Percentiles rank a stretch among this genome's conserved stretches.
Evolutionary conservation across 2,329 filamentous ascomycete genomes (phyloP).

Genomic region (Paecilomyces dactylethromorphus): DNA sequence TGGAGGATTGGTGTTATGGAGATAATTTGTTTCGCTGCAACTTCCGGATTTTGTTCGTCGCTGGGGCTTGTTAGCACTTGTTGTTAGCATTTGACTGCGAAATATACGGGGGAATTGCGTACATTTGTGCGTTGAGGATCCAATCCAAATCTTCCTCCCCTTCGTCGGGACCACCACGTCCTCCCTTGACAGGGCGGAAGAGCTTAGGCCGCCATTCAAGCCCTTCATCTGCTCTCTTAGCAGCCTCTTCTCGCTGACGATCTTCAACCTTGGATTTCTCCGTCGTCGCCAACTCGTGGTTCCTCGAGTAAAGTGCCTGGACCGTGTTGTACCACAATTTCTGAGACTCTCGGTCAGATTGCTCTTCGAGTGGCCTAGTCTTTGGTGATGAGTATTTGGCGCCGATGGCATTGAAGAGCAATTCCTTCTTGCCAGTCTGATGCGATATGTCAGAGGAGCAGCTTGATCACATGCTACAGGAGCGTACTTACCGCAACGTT

Average conservation of each 20-base stretch:
- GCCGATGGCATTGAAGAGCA: constrained; percentile 79
- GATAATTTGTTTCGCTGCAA: constrained; percentile 75
- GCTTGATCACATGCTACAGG: not conserved
- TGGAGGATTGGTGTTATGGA: constrained; percentile 77
- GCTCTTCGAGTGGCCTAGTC: constrained; percentile 73
- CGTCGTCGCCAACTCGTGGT: constrained; percentile 84
- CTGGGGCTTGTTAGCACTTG: constrained; percentile 27
- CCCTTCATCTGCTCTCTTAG: constrained; percentile 67
- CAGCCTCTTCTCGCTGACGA: constrained; percentile 80
- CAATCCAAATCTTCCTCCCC: constrained; percentile 88
- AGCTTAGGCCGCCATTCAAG: constrained; percentile 83
- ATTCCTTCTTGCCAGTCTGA: constrained; percentile 79
- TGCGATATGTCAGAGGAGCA: constrained; percentile 6
- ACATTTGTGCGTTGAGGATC: constrained; percentile 88
- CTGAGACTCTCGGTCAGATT: constrained; percentile 85
- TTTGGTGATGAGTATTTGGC: constrained; percentile 69
- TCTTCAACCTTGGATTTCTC: constrained; percentile 98
- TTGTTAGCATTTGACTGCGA: no score
- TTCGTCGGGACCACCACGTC: constrained; percentile 64
- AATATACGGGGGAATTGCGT: constrained; percentile 8
- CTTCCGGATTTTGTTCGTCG: constrained; percentile 58
- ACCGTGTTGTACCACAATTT: constrained; percentile 77
- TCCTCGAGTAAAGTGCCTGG: constrained; percentile 71
- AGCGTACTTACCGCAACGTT: constrained; percentile 59
- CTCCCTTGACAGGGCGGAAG: constrained; percentile 69